Percentiles rank a stretch among this genome's conserved stretches.
Conservation (phyloP, 176 grass and related monocot genomes). For the Zea mays region Zm-B73-REFERENCE-NAM-5.0 NC_050098.1:205419001-205419500, state of each 20-base stretch:
- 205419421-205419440: constrained; percentile 96
- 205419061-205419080: background rate
- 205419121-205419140: background rate
- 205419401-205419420: constrained; percentile 99
- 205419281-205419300: constrained; percentile 81
- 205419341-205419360: constrained; percentile 31
- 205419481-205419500: constrained; percentile 92
- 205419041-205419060: background rate
- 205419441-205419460: constrained; percentile 96
- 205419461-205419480: constrained; percentile 98
- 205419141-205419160: background rate
- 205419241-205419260: constrained; percentile 89
- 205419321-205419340: constrained; percentile 9
- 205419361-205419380: background rate
- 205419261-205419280: constrained; percentile 90
- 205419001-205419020: background rate
- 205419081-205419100: background rate
- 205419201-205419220: constrained; percentile 1
- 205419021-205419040: background rate
- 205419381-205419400: constrained; percentile 57
- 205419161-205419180: background rate
- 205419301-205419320: constrained; percentile 12
- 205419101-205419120: background rate
- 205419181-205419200: constrained; percentile 8
- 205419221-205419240: constrained; percentile 25